Percentiles rank a stretch among this genome's conserved stretches.
Conservation (phyloP, 2,329 filamentous ascomycete species). For the Fusarium globosum region DNA sequence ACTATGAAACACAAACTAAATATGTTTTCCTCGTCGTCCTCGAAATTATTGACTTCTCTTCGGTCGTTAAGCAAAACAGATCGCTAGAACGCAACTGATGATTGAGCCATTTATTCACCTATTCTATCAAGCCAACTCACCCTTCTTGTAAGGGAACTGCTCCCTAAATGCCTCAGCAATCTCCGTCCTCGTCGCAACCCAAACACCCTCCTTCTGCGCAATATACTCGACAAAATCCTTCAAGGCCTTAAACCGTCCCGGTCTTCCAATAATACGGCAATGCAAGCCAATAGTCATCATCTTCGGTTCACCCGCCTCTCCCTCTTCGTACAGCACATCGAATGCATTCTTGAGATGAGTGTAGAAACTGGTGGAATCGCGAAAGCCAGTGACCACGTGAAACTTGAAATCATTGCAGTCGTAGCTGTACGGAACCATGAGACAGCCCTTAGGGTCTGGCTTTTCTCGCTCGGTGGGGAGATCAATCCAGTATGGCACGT, state of each 20-base stretch:
- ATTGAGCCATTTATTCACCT: neutral
- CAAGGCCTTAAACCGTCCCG: neutral
- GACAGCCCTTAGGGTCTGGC: neutral
- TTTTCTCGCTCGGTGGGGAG: neutral
- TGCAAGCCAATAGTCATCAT: constrained; percentile 12
- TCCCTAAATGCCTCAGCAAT: neutral
- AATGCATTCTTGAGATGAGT: constrained; percentile 6
- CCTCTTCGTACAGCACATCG: constrained; percentile 1
- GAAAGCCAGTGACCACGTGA: neutral
- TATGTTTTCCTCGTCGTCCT: no score
- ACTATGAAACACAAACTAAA: no score
- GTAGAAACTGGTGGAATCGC: neutral
- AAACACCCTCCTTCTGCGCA: neutral
- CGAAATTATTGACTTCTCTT: neutral
- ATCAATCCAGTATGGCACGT: constrained; percentile 11
- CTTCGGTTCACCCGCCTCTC: neutral
- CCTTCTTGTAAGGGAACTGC: constrained; percentile 1
- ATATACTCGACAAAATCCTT: constrained; percentile 14
- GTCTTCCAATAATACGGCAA: constrained; percentile 10
- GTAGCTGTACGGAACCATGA: constrained; percentile 13
- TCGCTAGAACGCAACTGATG: accelerated
- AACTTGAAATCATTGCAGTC: constrained; percentile 20
- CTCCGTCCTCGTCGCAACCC: constrained; percentile 2
- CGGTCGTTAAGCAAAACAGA: neutral
- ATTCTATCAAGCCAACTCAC: neutral